phyloP scores from a whole-genome alignment of 805 yeast genomes.

The Blastobotrys terrestris region DNA sequence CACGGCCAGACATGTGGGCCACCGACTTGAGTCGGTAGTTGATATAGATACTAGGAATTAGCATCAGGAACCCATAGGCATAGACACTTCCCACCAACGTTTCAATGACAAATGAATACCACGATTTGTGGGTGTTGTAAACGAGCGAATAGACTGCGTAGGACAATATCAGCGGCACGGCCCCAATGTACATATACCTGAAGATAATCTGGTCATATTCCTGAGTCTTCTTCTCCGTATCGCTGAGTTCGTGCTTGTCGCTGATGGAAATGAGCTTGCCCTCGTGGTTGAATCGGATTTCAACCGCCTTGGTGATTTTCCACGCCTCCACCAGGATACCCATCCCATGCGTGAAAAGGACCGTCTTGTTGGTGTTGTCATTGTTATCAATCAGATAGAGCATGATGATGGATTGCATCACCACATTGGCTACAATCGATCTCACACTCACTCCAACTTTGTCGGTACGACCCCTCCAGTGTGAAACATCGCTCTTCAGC shows the following conservation, averaged over 20 bases:
- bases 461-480: constrained; percentile 37
- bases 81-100: constrained; percentile 38
- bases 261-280: constrained; percentile 20
- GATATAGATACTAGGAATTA: constrained; percentile 38
- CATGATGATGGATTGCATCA: constrained; percentile 37
- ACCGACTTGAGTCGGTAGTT: constrained; percentile 39
- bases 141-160: constrained; percentile 35
- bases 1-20: constrained; percentile 38
- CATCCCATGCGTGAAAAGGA: constrained; percentile 33
- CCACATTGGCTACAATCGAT: constrained; percentile 35
- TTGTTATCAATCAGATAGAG: constrained; percentile 35
- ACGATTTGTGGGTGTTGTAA: constrained; percentile 37
- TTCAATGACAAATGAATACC: constrained; percentile 38
- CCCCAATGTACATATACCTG: constrained; percentile 33
- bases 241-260: constrained; percentile 34
- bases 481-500: constrained; percentile 38
- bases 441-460: constrained; percentile 37
- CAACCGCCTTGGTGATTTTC: constrained; percentile 37
- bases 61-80: constrained; percentile 37
- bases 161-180: constrained; percentile 33
- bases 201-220: constrained; percentile 38
- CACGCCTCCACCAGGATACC: constrained; percentile 39
- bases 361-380: constrained; percentile 36
- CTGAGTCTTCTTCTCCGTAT: constrained; percentile 35
- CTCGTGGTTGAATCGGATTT: constrained; percentile 20